A percentile compares a stretch with the other conserved stretches of the same genome.
Conservation (phyloP, 2,329 filamentous ascomycete species). For the Colletotrichum simmondsii region DNA sequence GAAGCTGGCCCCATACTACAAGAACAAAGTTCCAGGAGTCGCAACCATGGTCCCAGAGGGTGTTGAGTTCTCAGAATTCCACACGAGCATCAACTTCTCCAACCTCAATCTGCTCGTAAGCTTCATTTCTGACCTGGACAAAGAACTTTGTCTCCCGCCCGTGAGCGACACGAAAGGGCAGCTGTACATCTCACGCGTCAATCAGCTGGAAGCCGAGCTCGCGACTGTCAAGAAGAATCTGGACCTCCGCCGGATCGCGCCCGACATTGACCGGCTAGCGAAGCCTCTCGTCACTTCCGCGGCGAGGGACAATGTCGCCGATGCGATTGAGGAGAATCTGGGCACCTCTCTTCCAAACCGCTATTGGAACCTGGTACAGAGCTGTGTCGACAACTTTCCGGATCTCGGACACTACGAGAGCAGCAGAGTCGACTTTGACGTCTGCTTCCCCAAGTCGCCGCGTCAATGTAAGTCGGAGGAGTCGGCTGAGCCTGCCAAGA, state of each 20-base stretch:
- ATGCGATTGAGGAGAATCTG: background rate
- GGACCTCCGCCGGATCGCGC: background rate
- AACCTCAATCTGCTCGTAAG: background rate
- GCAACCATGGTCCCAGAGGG: background rate
- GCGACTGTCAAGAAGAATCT: background rate
- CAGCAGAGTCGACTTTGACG: background rate
- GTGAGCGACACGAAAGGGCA: background rate
- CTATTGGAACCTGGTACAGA: background rate
- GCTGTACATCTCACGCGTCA: background rate
- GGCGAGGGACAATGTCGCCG: background rate
- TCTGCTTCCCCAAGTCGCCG: background rate
- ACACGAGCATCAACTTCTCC: background rate
- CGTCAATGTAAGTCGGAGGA: background rate
- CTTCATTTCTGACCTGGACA: background rate
- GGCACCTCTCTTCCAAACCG: background rate
- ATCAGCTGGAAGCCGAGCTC: background rate
- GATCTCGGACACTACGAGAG: background rate
- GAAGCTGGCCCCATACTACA: background rate
- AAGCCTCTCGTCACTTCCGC: background rate
- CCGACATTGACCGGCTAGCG: background rate
- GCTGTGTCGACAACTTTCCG: background rate
- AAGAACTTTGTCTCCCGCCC: background rate
- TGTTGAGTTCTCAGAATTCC: background rate
- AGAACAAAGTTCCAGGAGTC: background rate
- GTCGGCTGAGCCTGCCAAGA: constrained; percentile 14